phyloP scores from a whole-genome alignment of 177 flowering plant genomes.

The Vitis hybrid region DNA sequence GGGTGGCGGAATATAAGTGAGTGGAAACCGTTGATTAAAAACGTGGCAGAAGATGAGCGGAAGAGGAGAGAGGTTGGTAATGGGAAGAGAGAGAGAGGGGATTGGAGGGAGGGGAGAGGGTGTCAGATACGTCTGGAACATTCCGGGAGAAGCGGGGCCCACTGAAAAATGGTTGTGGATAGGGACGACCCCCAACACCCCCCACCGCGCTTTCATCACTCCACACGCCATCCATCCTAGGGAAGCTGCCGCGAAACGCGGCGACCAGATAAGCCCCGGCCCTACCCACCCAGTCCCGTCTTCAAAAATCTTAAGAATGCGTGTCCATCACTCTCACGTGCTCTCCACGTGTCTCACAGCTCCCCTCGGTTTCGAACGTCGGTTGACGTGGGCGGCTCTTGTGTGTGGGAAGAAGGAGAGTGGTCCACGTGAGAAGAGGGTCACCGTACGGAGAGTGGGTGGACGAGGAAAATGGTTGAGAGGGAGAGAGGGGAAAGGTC shows the following conservation, averaged over 20 bases:
- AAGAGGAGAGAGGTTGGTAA: too few relatives aligned
- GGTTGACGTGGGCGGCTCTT: too few relatives aligned
- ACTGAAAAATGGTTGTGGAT: slow-evolving; percentile 9
- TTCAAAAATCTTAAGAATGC: background rate
- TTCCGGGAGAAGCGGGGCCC: slow-evolving; percentile 20
- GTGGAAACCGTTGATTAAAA: too few relatives aligned
- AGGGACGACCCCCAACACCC: slow-evolving; percentile 17
- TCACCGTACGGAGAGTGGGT: slow-evolving; percentile 4
- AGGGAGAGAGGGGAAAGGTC: background rate
- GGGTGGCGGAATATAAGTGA: too few relatives aligned
- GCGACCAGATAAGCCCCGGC: slow-evolving; percentile 27
- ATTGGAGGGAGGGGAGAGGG: slow-evolving; percentile 5
- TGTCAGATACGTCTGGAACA: slow-evolving; percentile 25
- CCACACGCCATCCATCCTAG: slow-evolving; percentile 3
- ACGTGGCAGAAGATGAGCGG: too few relatives aligned
- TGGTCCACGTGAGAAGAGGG: slow-evolving; percentile 12
- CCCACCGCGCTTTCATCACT: background rate
- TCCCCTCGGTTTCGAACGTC: background rate
- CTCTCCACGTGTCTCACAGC: slow-evolving; percentile 12
- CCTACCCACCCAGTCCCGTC: background rate
- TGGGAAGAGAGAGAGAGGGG: too few relatives aligned
- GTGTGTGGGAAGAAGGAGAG: background rate
- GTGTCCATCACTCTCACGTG: slow-evolving; percentile 8
- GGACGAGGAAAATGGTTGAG: slow-evolving; percentile 20
- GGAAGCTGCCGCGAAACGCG: slow-evolving; percentile 24